Evolutionary conservation across 208 protist genomes (phyloP).

Genomic region (Trypanosoma vivax): DNA sequence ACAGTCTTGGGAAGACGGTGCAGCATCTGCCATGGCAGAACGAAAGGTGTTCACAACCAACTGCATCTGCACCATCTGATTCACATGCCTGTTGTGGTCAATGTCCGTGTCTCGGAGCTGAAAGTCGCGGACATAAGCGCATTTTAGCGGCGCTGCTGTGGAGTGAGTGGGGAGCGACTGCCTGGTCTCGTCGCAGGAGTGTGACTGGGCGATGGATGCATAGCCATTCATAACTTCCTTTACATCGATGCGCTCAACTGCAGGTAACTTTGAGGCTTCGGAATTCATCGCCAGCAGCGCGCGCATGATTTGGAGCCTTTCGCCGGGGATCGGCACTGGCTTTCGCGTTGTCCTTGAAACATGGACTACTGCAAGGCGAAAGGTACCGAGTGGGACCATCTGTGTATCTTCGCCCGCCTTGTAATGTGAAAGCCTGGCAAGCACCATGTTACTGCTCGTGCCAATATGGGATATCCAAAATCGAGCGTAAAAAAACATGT

Average conservation of each 20-base stretch:
- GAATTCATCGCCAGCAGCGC: conserved; percentile 5
- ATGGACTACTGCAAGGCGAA: conserved; percentile 48
- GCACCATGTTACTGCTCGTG: conserved; percentile 46
- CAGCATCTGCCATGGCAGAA: conserved; percentile 16
- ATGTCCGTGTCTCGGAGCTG: conserved; percentile 56
- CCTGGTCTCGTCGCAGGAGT: not conserved
- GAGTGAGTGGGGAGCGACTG: conserved; percentile 1
- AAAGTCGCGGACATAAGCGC: conserved; percentile 19
- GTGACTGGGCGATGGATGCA: conserved; percentile 1
- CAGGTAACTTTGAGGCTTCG: not conserved
- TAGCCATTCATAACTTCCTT: not conserved
- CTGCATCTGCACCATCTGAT: conserved; percentile 48
- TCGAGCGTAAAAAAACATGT: conserved; percentile 24
- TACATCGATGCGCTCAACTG: conserved; percentile 4
- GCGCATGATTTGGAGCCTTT: conserved; percentile 5
- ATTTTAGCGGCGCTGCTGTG: not conserved
- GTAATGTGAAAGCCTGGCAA: conserved; percentile 38
- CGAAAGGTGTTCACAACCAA: conserved; percentile 57
- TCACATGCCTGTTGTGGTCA: conserved; percentile 75
- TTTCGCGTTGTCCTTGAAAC: conserved; percentile 39
- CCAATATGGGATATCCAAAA: conserved; percentile 44
- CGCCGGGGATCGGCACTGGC: conserved; percentile 14
- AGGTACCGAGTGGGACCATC: conserved; percentile 30
- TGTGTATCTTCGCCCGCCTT: conserved; percentile 21
- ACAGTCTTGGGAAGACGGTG: conserved; percentile 27